Conservation (phyloP, 2,329 filamentous ascomycete species). For the Alternaria sp. region DNA sequence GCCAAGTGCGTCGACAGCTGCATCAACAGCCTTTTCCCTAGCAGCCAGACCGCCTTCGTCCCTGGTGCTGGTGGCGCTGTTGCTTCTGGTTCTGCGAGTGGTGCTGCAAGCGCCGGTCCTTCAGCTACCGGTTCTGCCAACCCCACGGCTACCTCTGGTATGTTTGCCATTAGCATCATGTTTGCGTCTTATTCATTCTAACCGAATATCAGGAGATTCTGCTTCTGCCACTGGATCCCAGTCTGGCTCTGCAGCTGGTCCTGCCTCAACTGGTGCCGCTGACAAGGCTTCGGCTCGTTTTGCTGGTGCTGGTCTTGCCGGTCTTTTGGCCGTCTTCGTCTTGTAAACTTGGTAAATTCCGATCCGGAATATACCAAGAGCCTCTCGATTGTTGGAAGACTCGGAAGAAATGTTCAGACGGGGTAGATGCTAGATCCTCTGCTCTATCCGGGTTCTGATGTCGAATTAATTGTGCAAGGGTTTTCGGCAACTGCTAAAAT, state of each 20-base stretch:
- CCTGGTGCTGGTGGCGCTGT: slow-evolving; percentile 37
- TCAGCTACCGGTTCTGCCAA: slow-evolving; percentile 26
- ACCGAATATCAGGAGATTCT: slow-evolving; percentile 1
- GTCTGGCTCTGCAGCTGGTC: slow-evolving; percentile 33
- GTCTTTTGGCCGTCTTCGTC: slow-evolving; percentile 51
- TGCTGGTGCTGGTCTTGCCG: slow-evolving; percentile 48
- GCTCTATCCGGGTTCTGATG: neutral
- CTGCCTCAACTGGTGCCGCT: slow-evolving; percentile 44
- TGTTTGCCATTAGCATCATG: neutral
- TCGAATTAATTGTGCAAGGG: neutral
- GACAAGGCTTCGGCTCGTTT: slow-evolving; percentile 42
- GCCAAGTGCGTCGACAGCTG: slow-evolving; percentile 60
- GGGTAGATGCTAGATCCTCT: neutral
- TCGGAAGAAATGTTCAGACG: slow-evolving; percentile 7
- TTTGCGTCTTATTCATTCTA: neutral
- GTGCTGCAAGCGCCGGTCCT: slow-evolving; percentile 32
- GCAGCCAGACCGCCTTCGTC: slow-evolving; percentile 42
- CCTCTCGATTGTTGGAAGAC: slow-evolving; percentile 1
- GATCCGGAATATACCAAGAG: slow-evolving; percentile 3
- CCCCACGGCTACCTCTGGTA: slow-evolving; percentile 10
- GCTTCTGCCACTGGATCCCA: slow-evolving; percentile 31
- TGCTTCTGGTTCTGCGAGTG: slow-evolving; percentile 33
- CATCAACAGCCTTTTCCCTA: slow-evolving; percentile 60
- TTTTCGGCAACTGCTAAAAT: neutral
- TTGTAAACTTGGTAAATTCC: slow-evolving; percentile 39